Evolutionary conservation across 805 yeast genomes (phyloP).

Genomic region (Ogataea ganodermae): DNA sequence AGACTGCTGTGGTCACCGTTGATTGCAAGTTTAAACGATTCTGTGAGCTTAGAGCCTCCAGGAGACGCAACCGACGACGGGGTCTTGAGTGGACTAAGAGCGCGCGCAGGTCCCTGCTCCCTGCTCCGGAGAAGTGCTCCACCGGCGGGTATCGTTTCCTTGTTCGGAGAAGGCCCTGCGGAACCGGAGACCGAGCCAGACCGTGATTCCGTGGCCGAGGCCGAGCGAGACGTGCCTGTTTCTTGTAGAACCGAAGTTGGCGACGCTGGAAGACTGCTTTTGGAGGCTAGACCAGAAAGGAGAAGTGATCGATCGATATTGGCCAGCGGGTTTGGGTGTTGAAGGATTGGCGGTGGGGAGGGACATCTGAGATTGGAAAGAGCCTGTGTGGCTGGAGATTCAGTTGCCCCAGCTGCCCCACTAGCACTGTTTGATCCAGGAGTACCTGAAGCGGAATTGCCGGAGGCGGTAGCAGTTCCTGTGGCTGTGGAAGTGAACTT

Average conservation of each 20-base stretch:
- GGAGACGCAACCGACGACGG: not conserved
- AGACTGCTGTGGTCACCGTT: not conserved
- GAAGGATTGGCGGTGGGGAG: constrained; percentile 71
- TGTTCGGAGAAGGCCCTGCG: constrained; percentile 10
- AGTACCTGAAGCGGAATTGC: constrained; percentile 1
- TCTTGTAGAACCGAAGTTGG: constrained; percentile 10
- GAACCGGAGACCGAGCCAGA: not conserved
- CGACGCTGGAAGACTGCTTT: constrained; percentile 7
- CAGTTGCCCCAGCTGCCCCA: no score
- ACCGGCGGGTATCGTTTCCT: constrained; percentile 27
- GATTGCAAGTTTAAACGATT: constrained; percentile 21
- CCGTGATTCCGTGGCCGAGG: not conserved
- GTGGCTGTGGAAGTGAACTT: no score
- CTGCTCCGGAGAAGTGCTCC: constrained; percentile 35
- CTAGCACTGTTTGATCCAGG: no score
- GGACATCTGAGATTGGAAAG: constrained; percentile 63
- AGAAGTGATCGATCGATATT: constrained; percentile 18
- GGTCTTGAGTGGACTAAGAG: constrained; percentile 10
- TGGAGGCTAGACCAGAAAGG: constrained; percentile 5
- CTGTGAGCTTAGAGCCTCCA: constrained; percentile 26
- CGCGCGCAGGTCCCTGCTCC: constrained; percentile 12
- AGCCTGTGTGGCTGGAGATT: constrained; percentile 56
- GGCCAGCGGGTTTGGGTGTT: constrained; percentile 33
- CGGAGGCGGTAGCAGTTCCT: not conserved
- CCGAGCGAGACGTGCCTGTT: not conserved